phyloP scores from a whole-genome alignment of 345 rosid species.

The Turnera subulata region DNA sequence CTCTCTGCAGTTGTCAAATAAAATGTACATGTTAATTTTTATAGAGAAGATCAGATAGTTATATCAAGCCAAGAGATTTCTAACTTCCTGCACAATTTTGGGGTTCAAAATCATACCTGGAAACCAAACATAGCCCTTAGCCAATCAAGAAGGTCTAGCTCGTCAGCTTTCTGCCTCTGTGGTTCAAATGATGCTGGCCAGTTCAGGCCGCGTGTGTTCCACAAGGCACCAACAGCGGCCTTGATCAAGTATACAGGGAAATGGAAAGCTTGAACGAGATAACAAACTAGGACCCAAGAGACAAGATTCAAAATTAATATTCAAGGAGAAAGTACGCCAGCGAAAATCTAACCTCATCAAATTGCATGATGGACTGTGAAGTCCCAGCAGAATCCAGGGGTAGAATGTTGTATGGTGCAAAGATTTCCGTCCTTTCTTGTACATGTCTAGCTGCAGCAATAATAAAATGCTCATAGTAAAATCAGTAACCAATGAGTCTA shows the following conservation, averaged over 20 bases:
- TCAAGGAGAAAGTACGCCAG: too few species aligned
- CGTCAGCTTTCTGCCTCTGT: slow-evolving; percentile 78
- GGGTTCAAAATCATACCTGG: slow-evolving; percentile 58
- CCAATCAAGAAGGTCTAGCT: slow-evolving; percentile 94
- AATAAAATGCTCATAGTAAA: slow-evolving; percentile 49
- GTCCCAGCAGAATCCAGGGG: slow-evolving; percentile 84
- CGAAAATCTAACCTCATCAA: slow-evolving; percentile 56
- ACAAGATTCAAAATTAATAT: not conserved
- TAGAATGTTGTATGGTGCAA: slow-evolving; percentile 81
- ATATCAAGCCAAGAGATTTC: not conserved
- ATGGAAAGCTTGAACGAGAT: slow-evolving; percentile 15
- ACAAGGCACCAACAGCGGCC: slow-evolving; percentile 89
- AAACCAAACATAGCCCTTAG: slow-evolving; percentile 95
- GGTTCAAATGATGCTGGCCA: slow-evolving; percentile 88
- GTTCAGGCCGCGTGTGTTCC: slow-evolving; percentile 78
- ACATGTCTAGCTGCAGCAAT: slow-evolving; percentile 84
- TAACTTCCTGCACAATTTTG: too few species aligned
- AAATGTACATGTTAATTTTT: not conserved
- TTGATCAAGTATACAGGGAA: slow-evolving; percentile 50
- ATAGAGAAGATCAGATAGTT: not conserved
- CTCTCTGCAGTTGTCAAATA: slow-evolving; percentile 31
- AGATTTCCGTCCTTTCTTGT: slow-evolving; percentile 86
- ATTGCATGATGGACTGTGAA: slow-evolving; percentile 78
- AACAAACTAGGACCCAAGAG: slow-evolving; percentile 4
- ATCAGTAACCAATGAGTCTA: slow-evolving; percentile 5